Percentiles rank a stretch among this genome's conserved stretches.
Conservation (phyloP, 176 grass and related monocot genomes). For the Raddia guianensis region DNA sequence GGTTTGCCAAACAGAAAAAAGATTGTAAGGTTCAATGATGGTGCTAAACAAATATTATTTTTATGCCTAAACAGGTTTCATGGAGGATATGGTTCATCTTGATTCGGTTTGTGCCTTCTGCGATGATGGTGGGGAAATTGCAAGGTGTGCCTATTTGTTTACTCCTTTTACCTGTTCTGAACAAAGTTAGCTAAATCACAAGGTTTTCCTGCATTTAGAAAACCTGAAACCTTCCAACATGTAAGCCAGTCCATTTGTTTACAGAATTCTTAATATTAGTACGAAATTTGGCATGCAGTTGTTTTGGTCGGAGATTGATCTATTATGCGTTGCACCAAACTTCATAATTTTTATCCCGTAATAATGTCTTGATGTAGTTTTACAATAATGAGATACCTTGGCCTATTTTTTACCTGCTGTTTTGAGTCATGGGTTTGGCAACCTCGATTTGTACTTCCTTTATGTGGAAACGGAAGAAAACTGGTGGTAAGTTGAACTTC, state of each 20-base stretch:
- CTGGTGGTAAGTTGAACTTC: not conserved
- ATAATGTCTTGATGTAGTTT: not conserved
- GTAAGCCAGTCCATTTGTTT: not conserved
- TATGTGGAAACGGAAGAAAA: constrained; percentile 4
- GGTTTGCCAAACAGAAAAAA: not conserved
- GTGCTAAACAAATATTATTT: constrained; percentile 22
- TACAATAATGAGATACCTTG: not conserved
- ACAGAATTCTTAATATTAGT: constrained; percentile 4
- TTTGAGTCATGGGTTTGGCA: constrained; percentile 27
- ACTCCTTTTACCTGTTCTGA: constrained; percentile 20
- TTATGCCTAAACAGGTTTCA: constrained; percentile 32
- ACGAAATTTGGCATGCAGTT: not conserved
- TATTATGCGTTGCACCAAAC: not conserved
- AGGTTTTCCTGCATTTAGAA: constrained; percentile 9
- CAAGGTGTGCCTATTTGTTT: constrained; percentile 34
- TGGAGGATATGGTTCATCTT: constrained; percentile 46
- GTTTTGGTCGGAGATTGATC: not conserved
- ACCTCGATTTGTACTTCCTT: not conserved
- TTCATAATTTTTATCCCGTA: constrained; percentile 17
- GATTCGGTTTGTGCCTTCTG: constrained; percentile 68
- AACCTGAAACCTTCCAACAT: not conserved
- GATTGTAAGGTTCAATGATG: not conserved
- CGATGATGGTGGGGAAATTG: constrained; percentile 71
- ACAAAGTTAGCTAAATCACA: not conserved
- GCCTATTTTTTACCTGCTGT: not conserved